Percentiles rank a stretch among this genome's conserved stretches.
Evolutionary conservation across 176 grass and related monocot genomes (phyloP).

Genomic region (Luzula sylvatica): DNA sequence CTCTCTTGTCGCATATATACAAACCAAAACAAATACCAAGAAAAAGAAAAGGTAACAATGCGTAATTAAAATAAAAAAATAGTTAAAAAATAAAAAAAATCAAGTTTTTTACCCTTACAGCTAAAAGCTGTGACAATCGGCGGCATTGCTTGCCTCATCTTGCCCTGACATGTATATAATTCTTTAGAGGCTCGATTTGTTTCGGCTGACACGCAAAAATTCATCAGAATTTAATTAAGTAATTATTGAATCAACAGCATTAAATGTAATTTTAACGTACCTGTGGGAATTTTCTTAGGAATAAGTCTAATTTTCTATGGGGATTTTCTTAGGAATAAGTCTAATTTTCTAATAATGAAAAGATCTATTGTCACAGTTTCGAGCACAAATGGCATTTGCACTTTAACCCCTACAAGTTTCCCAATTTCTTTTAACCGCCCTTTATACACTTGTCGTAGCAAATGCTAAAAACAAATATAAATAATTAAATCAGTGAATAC

Average conservation of each 20-base stretch:
- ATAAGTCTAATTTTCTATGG: slow-evolving; percentile 63
- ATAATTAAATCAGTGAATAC: slow-evolving; percentile 25
- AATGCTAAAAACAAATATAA: slow-evolving; percentile 47
- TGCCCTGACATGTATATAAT: too few species aligned
- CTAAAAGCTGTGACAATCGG: too few species aligned
- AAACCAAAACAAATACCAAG: too few species aligned
- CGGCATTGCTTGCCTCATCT: too few species aligned
- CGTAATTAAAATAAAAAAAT: too few species aligned
- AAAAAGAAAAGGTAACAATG: too few species aligned
- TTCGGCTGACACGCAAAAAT: slow-evolving; percentile 44
- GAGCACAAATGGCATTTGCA: slow-evolving; percentile 83
- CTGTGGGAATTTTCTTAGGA: slow-evolving; percentile 82
- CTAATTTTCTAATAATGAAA: slow-evolving; percentile 83
- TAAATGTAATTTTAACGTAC: slow-evolving; percentile 23
- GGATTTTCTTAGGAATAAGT: slow-evolving; percentile 64
- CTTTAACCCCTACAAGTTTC: slow-evolving; percentile 87
- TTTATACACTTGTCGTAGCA: slow-evolving; percentile 90
- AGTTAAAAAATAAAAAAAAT: too few species aligned
- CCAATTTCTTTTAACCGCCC: slow-evolving; percentile 90
- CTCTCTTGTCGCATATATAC: too few species aligned
- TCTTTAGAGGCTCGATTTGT: too few species aligned
- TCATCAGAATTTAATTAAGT: slow-evolving; percentile 26
- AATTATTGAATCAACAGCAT: not conserved
- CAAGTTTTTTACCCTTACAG: too few species aligned
- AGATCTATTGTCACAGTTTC: slow-evolving; percentile 93